These are phyloP conservation scores for Syzygium aqueum DNA, from an alignment of 345 rosid genomes.

Conservation along the genomic window DNA sequence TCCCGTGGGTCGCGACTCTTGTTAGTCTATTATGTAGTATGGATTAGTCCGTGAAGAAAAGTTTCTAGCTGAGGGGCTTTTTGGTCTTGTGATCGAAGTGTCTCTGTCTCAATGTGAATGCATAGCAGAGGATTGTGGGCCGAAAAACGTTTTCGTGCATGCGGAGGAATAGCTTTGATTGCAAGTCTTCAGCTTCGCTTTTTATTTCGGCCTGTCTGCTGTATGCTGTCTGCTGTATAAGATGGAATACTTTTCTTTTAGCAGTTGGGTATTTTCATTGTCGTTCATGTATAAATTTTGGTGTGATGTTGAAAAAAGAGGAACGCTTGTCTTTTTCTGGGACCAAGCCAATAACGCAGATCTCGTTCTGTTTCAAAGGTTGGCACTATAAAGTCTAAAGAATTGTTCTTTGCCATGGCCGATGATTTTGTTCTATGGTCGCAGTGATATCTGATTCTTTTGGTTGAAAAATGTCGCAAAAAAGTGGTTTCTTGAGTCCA, in stretches of 20 bases:
- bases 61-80: neutral
- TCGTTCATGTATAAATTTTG: neutral
- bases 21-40: too few species aligned
- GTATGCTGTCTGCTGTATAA: conserved; percentile 11
- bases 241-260: conserved; percentile 3
- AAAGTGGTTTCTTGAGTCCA: neutral
- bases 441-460: neutral
- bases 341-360: neutral
- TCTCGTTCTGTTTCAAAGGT: neutral
- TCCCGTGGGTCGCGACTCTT: too few species aligned
- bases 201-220: conserved; percentile 4
- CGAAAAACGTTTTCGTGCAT: neutral
- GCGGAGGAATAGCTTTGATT: neutral
- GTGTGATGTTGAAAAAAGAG: neutral
- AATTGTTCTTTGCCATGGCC: neutral
- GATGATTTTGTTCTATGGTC: neutral
- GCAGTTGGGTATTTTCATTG: neutral
- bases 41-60: neutral
- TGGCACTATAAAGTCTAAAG: neutral
- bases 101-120: neutral
- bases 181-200: neutral
- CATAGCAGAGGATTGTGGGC: neutral
- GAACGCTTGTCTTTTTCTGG: neutral
- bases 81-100: neutral
- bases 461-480: neutral